Conservation (phyloP, 2,329 filamentous ascomycete species). For the Xylariaceae sp. region DNA sequence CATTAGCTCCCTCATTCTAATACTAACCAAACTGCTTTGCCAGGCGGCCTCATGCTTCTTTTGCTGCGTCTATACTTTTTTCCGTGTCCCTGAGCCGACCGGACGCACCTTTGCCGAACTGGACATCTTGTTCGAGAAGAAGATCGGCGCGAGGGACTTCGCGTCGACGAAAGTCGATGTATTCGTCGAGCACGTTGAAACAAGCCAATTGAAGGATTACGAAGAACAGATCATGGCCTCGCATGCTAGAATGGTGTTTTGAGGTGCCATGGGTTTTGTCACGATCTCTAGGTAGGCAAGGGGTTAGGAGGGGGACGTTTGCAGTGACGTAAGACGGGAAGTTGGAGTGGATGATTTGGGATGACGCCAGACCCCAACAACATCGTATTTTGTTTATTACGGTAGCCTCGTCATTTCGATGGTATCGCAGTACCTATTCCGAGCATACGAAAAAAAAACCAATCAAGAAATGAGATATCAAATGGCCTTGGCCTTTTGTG, state of each 20-base stretch:
- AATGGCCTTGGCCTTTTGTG: no score
- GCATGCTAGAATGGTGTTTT: slow-evolving; percentile 32
- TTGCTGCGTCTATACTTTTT: slow-evolving; percentile 81
- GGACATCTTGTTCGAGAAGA: slow-evolving; percentile 79
- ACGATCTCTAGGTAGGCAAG: neutral
- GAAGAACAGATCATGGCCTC: slow-evolving; percentile 43
- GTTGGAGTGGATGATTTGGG: neutral
- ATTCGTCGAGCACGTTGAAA: slow-evolving; percentile 55
- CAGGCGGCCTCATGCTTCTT: slow-evolving; percentile 74
- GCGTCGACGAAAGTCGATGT: slow-evolving; percentile 59
- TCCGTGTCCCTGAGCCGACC: slow-evolving; percentile 77
- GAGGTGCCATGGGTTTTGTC: neutral
- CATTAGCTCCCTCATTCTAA: neutral
- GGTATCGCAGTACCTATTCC: no score
- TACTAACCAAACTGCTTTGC: slow-evolving; percentile 13
- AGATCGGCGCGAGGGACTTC: slow-evolving; percentile 74
- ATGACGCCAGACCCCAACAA: no score
- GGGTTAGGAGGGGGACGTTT: neutral
- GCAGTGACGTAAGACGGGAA: neutral
- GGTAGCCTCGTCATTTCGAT: no score
- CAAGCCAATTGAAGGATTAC: slow-evolving; percentile 52
- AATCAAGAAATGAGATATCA: no score
- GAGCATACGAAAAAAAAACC: no score
- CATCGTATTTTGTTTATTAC: no score
- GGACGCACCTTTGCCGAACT: slow-evolving; percentile 85